Base-by-base conservation (phyloP, 768 basidiomycete species). In the Naganishia antarctica region DNA sequence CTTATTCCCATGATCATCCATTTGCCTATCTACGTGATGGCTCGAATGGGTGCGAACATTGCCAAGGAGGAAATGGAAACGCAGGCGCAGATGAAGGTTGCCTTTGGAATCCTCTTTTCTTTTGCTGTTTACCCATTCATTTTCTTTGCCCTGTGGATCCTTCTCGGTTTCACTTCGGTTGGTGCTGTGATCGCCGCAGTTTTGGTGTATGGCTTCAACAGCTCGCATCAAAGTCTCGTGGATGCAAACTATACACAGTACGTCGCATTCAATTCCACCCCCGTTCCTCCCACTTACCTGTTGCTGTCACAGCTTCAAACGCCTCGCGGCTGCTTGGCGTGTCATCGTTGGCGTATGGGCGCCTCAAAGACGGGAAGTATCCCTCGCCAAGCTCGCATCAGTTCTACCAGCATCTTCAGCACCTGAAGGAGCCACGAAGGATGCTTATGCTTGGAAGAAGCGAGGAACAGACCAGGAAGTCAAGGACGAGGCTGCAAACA, bases 321-420 rank as follows among this genome's bases (percentile, higher is more conserved):
- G 88, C 44, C 83, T 94, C 50, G 82, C 88, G 18, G 90, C 93
- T 5, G 86, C 92, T n/a, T 99, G 94, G 92, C 86, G 91, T 60
- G 86, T 96, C n/a, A 83, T 99, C 15, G 84, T 97, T 68, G 96
- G 93, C 7, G 85, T 98, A 13, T 98, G 96, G 96, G 83, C 83
- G 0, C 92, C 93, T 5, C 86, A 84, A 74, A 81, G 79, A 47
- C 90, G 87, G 86, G 93, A 96, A 68, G 80, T 93, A 46, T 84
- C 89, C 4, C 75, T 88, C 26, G 73, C 83, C n/a, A 85, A 87
- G 3, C 82, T 94, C 57, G 81, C 85, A 15, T 85, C 83, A 63
- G 60, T 58, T n/a, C 40, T 65, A 16, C 68, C 74, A 1, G 65
- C 76, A 11, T 70, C 76, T 49, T 61, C 71, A 69, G 61, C 74